Evolutionary conservation across 2,329 filamentous ascomycete species (phyloP).

Genomic region (Talaromyces pinophilus): DNA sequence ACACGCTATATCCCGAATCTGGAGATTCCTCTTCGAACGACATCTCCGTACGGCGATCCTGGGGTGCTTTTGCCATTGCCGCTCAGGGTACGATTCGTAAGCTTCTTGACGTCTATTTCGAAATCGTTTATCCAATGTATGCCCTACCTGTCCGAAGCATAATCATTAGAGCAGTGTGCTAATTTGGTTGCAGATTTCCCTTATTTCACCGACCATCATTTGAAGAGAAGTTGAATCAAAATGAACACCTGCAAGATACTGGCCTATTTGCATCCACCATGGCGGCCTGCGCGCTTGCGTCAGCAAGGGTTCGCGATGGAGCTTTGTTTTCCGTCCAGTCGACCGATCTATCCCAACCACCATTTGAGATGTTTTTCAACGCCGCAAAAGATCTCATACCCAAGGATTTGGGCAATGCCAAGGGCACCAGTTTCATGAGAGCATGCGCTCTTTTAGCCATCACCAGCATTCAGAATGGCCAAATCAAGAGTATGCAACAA

Average conservation of each 20-base stretch:
- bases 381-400: conserved; percentile 9
- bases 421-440: neutral
- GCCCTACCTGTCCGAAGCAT: conserved; percentile 7
- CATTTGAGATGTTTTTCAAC: conserved; percentile 6
- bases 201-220: conserved; percentile 54
- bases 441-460: conserved; percentile 53
- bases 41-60: conserved; percentile 33
- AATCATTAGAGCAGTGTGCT: neutral
- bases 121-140: conserved; percentile 56
- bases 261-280: conserved; percentile 54
- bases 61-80: conserved; percentile 46
- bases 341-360: neutral
- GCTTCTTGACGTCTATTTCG: conserved; percentile 54
- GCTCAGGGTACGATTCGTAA: conserved; percentile 43
- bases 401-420: neutral
- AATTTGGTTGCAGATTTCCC: conserved; percentile 41
- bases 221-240: conserved; percentile 41
- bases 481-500: conserved; percentile 53
- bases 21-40: conserved; percentile 25
- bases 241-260: conserved; percentile 48
- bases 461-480: conserved; percentile 55
- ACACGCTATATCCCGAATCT: neutral
- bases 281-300: conserved; percentile 54
- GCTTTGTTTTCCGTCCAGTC: conserved; percentile 36
- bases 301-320: conserved; percentile 53